Percentiles rank a stretch among this genome's conserved stretches.
Evolutionary conservation across 192 early-diverging fungal species (phyloP).

Genomic region (Dispira parvispora): DNA sequence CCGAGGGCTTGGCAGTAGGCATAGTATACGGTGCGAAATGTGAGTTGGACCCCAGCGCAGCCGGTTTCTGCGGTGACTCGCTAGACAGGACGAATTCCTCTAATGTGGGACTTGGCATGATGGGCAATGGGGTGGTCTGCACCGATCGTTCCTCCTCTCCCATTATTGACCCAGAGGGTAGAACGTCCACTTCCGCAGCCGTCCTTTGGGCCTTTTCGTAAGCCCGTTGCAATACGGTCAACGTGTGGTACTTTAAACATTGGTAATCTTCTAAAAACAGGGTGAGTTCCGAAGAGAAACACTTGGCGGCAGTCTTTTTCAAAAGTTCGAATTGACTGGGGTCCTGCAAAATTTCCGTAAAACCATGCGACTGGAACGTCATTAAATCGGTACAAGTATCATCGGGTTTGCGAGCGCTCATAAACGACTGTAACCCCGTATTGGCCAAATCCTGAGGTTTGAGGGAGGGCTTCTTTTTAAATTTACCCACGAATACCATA

Average conservation of each 20-base stretch:
- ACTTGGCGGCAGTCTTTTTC: constrained; percentile 8
- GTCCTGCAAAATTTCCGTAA: not conserved
- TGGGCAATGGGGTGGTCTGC: no score
- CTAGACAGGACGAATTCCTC: no score
- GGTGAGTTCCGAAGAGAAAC: constrained; percentile 3
- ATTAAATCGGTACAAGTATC: not conserved
- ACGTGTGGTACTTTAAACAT: not conserved
- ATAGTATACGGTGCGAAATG: no score
- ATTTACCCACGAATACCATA: not conserved
- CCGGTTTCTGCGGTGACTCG: no score
- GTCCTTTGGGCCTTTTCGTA: not conserved
- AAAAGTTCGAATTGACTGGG: not conserved
- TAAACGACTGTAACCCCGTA: not conserved
- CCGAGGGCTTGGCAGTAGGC: no score
- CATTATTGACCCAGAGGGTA: no score
- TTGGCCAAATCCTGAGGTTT: not conserved
- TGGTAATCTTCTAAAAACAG: constrained; percentile 11
- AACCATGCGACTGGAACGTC: not conserved
- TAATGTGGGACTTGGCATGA: no score
- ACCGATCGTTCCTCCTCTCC: no score
- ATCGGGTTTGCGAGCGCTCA: not conserved
- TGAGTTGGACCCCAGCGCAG: no score
- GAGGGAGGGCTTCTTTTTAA: constrained; percentile 3
- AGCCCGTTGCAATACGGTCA: not conserved
- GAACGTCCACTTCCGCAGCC: no score